phyloP scores from a whole-genome alignment of 352 stramenopile species.

The Pythium grandisporangium region DNA sequence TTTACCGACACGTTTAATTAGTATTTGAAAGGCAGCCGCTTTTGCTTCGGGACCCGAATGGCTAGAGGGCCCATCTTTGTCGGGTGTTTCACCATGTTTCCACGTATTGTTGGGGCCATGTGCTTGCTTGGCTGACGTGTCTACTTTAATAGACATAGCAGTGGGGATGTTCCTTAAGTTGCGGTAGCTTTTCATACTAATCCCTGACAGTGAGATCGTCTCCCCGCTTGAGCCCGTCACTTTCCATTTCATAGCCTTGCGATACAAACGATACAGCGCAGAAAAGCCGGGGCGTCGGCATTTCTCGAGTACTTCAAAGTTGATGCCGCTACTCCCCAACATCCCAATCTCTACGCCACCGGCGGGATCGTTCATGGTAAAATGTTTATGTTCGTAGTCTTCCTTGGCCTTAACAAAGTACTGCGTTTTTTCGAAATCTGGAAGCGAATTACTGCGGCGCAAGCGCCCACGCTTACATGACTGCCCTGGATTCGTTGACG shows the following conservation, averaged over 20 bases:
- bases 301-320: slow-evolving; percentile 51
- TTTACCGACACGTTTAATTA: slow-evolving; percentile 26
- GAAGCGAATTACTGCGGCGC: slow-evolving; percentile 34
- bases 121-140: background rate
- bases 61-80: background rate
- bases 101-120: background rate
- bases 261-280: slow-evolving; percentile 28
- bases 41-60: slow-evolving; percentile 5
- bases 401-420: slow-evolving; percentile 29
- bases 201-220: too few relatives aligned
- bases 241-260: slow-evolving; percentile 25
- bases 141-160: background rate
- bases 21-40: slow-evolving; percentile 23
- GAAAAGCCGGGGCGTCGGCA: slow-evolving; percentile 38
- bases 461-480: slow-evolving; percentile 17
- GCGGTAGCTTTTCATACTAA: background rate
- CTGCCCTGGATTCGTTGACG: too few relatives aligned
- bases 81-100: slow-evolving; percentile 4
- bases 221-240: background rate
- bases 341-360: slow-evolving; percentile 18
- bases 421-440: slow-evolving; percentile 20
- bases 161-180: too few relatives aligned
- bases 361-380: background rate
- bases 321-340: slow-evolving; percentile 17
- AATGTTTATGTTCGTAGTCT: slow-evolving; percentile 10